Evolutionary conservation across 257 asterid genomes (phyloP), one percentile per base, ranked within the genome.

Genomic region (Salvia hispanica): DNA sequence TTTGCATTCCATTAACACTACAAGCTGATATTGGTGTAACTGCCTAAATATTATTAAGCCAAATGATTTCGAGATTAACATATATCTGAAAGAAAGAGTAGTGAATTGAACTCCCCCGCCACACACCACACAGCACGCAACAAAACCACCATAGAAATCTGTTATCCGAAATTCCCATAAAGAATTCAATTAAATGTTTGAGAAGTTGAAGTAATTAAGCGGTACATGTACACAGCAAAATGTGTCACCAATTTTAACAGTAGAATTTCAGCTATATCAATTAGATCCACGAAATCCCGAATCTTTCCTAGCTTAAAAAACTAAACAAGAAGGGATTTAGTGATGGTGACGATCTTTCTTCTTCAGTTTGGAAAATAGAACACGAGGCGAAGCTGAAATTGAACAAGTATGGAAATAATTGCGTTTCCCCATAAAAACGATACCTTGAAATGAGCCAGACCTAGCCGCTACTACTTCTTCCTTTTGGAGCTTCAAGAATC

Each of bases 291-390:
- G 54, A 63, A 58, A 63, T 16, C 39, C 50, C 48, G 3, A 2
- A 56, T 57, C 6, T 45, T 39, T 61, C 4, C 10, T 70, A 12
- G 21, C 45, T 45, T 55, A 21, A 11, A 65, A 74, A 12, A 47
- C 21, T 13, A 44, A 58, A 61, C 47, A 51, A 72, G 59, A 61
- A 72, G 14, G 40, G 42, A n/a, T 53, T 62, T 68, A 63, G 58
- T 36, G 28, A 33, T 34, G 47, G 40, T 39, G 62, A 13, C 11
- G 43, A 31, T 12, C 8, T 1, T 60, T 40, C 4, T 34, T 45
- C 55, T 42, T 25, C n/a, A 40, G 11, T 40, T 40, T 40, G 12
- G 45, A 55, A n/a, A 28, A 31, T 42, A 55, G 37, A 9, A 28
- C 55, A 62, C n/a, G 36, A 47, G 13, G 11, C 57, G 55, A 15